These are phyloP conservation scores for Microdochium nivale DNA, from an alignment of 2,329 filamentous ascomycete species.

Conservation along the genomic window DNA sequence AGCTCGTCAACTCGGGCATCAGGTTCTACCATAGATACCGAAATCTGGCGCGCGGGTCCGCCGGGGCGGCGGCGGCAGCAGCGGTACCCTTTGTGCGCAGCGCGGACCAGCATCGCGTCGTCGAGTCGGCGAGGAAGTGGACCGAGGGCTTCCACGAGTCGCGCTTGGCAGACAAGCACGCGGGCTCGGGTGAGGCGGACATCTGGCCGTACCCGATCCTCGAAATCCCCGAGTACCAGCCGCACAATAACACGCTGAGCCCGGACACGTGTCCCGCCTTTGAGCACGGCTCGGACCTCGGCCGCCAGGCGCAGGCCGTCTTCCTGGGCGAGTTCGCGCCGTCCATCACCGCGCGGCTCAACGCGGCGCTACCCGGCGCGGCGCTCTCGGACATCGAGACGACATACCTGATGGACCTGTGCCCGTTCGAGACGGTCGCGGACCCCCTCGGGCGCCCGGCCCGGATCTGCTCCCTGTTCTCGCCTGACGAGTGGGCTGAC, in stretches of 20 bases:
- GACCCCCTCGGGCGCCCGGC: constrained; percentile 47
- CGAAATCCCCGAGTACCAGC: constrained; percentile 58
- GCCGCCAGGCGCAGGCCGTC: constrained; percentile 37
- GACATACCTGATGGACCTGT: constrained; percentile 77
- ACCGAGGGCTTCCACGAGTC: constrained; percentile 62
- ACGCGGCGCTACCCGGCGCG: constrained; percentile 57
- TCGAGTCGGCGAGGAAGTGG: constrained; percentile 69
- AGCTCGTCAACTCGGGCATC: constrained; percentile 67
- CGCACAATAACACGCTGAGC: constrained; percentile 73
- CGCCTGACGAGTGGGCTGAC: constrained; percentile 59
- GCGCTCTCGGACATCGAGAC: constrained; percentile 55
- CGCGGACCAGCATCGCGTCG: constrained; percentile 60
- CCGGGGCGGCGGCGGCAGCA: too few relatives aligned
- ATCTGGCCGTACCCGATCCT: constrained; percentile 47
- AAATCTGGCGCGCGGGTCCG: constrained; percentile 44
- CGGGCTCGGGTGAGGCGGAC: constrained; percentile 27
- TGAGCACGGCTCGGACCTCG: constrained; percentile 47
- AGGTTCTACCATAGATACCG: constrained; percentile 70
- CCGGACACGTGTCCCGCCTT: constrained; percentile 66
- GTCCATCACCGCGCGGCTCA: constrained; percentile 60
- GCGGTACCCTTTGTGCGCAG: constrained; percentile 66
- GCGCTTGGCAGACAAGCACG: constrained; percentile 28
- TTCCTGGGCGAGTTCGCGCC: constrained; percentile 60
- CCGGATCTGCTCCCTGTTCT: constrained; percentile 70
- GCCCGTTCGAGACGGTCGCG: constrained; percentile 75